Conservation (phyloP, 148 eudicot species). For the Persicaria maculosa region DNA sequence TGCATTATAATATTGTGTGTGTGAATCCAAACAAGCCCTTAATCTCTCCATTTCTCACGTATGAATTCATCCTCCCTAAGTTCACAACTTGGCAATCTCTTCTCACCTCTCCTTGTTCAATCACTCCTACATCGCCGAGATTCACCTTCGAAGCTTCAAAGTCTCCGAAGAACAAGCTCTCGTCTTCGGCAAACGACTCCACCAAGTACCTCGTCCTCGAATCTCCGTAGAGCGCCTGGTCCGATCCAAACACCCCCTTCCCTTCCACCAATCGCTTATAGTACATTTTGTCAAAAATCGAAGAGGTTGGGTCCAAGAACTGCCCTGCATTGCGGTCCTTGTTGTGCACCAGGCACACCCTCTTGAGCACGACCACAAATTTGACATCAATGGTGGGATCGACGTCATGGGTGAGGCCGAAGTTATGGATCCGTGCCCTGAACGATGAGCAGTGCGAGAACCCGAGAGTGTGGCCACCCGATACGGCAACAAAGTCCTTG, state of each 20-base stretch:
- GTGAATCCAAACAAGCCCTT: too few relatives aligned
- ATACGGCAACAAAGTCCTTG: conserved; percentile 25
- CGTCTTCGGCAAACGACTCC: conserved; percentile 44
- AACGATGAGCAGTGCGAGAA: conserved; percentile 71
- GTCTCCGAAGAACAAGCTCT: conserved; percentile 45
- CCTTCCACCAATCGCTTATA: conserved; percentile 32
- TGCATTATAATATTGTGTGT: too few relatives aligned
- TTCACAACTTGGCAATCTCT: conserved; percentile 37
- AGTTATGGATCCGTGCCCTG: conserved; percentile 51
- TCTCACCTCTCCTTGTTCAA: conserved; percentile 41
- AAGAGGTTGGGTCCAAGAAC: conserved; percentile 44
- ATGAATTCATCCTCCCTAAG: conserved; percentile 11
- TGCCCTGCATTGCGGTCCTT: conserved; percentile 39
- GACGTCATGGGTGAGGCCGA: conserved; percentile 25
- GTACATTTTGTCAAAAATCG: conserved; percentile 47
- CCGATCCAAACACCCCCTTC: conserved; percentile 46
- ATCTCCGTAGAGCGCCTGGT: conserved; percentile 40
- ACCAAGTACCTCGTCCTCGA: conserved; percentile 39
- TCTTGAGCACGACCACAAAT: conserved; percentile 36
- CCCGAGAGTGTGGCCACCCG: conserved; percentile 70
- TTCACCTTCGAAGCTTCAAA: conserved; percentile 54
- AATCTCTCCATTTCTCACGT: too few relatives aligned
- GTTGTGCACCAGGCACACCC: conserved; percentile 37
- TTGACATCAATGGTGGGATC: conserved; percentile 48
- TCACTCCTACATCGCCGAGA: conserved; percentile 47